Base-by-base conservation (phyloP, 352 stramenopile species). In the Phytophthora quininea region DNA sequence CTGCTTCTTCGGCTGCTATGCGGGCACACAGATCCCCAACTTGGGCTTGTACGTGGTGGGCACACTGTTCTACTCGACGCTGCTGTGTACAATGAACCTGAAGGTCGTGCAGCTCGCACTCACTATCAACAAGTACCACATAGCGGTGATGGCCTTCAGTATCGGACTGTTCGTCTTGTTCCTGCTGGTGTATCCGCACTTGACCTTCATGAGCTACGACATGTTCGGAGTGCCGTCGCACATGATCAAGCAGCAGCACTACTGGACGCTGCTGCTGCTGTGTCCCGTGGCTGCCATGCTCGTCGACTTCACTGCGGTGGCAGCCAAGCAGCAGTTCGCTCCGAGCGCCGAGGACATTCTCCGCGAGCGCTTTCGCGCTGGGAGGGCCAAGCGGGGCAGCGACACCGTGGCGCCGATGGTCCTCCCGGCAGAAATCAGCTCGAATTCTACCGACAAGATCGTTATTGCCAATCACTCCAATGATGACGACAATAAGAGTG, bases 201-300 rank as follows among this genome's bases (percentile, higher is more conserved):
- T 89, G 53, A 89, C 84, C n/a, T 89, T 89, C 62, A 67, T 92
- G 58, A 83, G 82, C 67, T 86, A 69, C 60, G 84, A 90, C 62
- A 90, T 90, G 84, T 69, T 73, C 33, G 82, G 82, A 0, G 80
- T 92, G 2, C 77, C 84, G 0, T 14, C 42, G 0, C 61, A 62
- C 12, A 85, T 90, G 80, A 59, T 82, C 6, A 24, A 27, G 2
- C 66, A 81, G 46, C 67, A 79, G 19, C 62, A 83, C 1, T 89
- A 88, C 61, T 92, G 82, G 80, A 71, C 75, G 37, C 47, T 92
- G 37, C 70, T 90, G 40, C 59, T 83, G 30, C 56, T 92, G 49
- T 82, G 69, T 3, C 82, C 84, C 10, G 60, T 87, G 8, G 71
- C 76, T 0, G 78, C 80, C 0, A 67, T 86, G 51, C 35, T 82